These are phyloP conservation scores for Talaromyces proteolyticus DNA, from an alignment of 495 filamentous ascomycete genomes.

Conservation along the genomic window DNA sequence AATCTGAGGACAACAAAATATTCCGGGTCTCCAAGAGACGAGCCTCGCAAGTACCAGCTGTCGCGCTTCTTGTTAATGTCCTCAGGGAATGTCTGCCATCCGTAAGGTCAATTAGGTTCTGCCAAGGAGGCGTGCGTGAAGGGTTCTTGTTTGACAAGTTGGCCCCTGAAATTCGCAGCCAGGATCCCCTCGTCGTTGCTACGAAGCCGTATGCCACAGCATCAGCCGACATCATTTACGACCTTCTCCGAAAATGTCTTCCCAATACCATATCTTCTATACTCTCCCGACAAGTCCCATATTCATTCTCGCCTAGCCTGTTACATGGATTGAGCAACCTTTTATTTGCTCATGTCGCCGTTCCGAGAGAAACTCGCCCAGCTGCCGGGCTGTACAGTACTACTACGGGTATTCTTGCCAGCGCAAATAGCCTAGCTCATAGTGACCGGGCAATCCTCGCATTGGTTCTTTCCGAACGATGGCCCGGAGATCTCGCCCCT, in stretches of 20 bases:
- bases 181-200: constrained; percentile 59
- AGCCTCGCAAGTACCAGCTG: constrained; percentile 75
- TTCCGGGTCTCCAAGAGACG: constrained; percentile 82
- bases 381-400: constrained; percentile 68
- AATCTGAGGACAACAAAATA: constrained; percentile 38
- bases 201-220: constrained; percentile 44
- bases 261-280: constrained; percentile 24
- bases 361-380: constrained; percentile 48
- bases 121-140: constrained; percentile 81
- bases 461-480: constrained; percentile 69
- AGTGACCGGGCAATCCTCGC: constrained; percentile 63
- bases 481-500: constrained; percentile 59
- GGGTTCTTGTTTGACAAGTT: constrained; percentile 70
- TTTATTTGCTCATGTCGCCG: constrained; percentile 42
- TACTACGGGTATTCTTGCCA: constrained; percentile 58
- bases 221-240: constrained; percentile 28
- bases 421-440: constrained; percentile 68
- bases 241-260: constrained; percentile 38
- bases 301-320: constrained; percentile 33
- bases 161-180: constrained; percentile 46
- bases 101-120: constrained; percentile 73
- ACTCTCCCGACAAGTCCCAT: constrained; percentile 18
- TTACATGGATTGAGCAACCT: constrained; percentile 48
- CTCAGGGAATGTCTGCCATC: constrained; percentile 62
- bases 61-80: constrained; percentile 69